Evolutionary conservation across 2,329 filamentous ascomycete species (phyloP), one percentile per base, ranked within the genome.

Genomic region (Xylogone sp.): DNA sequence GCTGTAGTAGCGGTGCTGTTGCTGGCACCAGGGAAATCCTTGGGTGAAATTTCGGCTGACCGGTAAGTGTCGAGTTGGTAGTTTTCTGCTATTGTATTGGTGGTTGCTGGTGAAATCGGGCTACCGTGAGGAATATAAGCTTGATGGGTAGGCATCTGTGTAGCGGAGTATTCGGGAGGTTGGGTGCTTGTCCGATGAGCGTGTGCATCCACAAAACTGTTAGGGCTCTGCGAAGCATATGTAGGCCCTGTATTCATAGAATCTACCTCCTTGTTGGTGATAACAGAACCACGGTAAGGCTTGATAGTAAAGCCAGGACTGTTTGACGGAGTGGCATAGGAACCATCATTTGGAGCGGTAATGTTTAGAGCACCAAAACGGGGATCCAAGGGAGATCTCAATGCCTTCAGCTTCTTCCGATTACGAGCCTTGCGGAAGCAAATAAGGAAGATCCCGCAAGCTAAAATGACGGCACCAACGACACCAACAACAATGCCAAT

Each of bases 291-390:
- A 31, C 24, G 27, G 42, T 43, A 43, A 13, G 39, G 48, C n/a
- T 42, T 42, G 21, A 43, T 27, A n/a, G 19, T 39, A 34, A 29
- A 45, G 5, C 34, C 34, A 4, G 34, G 34, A 16, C 34, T 39
- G 8, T 7, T 39, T 16, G 34, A 39, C 3, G 55, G 53, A 22
- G 53, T 54, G 8, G 50, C 53, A 48, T 58, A 62, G 10, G 55
- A 57, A 24, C 60, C 60, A 12, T 52, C 39, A 18, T 49, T 56
- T 19, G 62, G 61, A 9, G 59, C 52, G 3, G 61, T 58, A 16
- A 64, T 65, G 18, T 60, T 59, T 16, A 42, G 29, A 18, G 61
- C 57, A 6, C 63, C 63, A 43, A 58, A 63, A n/a, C 61, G 56
- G n/a, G 52, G 20, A 48, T 65, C 54, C 18, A 63, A 53, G 13